A percentile compares a stretch with the other conserved stretches of the same genome.
phyloP scores from a whole-genome alignment of 495 filamentous ascomycete genomes.

The Lasiosphaeria miniovina region DNA sequence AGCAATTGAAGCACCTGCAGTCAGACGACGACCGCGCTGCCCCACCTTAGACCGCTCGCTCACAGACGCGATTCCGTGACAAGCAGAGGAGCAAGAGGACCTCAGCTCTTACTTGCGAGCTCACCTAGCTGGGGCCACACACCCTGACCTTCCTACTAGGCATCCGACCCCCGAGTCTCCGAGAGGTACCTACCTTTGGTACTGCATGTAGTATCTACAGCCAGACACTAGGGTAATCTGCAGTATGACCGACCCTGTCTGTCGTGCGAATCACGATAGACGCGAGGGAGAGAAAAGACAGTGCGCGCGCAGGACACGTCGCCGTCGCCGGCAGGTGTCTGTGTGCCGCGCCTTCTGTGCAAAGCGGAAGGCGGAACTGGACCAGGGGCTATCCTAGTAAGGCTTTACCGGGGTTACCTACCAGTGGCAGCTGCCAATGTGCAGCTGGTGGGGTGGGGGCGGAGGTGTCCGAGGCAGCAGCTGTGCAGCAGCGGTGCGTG shows the following conservation, averaged over 20 bases:
- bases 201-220: background rate
- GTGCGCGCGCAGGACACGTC: constrained; percentile 2
- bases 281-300: background rate
- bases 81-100: constrained; percentile 4
- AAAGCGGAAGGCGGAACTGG: background rate
- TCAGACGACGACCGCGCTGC: constrained; percentile 10
- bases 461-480: background rate
- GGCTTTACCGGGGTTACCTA: background rate
- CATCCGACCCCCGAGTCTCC: too few relatives aligned
- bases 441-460: background rate
- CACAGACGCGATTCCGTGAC: constrained; percentile 11
- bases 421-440: background rate
- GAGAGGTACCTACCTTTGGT: background rate
- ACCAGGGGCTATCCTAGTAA: background rate
- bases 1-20: constrained; percentile 8
- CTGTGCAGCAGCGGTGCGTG: background rate
- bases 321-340: background rate
- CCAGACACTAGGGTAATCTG: background rate
- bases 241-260: constrained; percentile 1
- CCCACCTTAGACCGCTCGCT: constrained; percentile 14
- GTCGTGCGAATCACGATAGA: constrained; percentile 5
- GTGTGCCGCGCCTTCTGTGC: background rate
- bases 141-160: too few relatives aligned
- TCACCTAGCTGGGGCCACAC: too few relatives aligned
- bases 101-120: background rate